Base-by-base conservation (phyloP, 1,284 basidiomycete species). In the Somion occarium region DNA sequence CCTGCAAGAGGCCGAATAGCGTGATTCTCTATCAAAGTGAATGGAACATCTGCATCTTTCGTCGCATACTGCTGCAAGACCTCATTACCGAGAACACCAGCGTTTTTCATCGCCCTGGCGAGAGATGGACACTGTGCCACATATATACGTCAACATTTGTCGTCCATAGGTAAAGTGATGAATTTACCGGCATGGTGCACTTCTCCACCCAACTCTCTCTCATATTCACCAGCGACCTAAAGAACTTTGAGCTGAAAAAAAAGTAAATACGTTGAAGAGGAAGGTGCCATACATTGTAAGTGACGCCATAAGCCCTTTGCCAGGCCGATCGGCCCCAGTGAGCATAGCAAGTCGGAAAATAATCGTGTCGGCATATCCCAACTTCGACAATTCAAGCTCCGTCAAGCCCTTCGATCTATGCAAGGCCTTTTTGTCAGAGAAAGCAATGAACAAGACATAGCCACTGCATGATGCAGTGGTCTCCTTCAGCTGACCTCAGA, bases 391-490 rank as follows among this genome's bases (percentile, higher is more conserved):
- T 0, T 69, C 83, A 47, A 79, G 70, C 63, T 92, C 90, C 0
- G 90, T 91, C 34, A 83, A 65, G 11, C 86, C 89, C 66, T 91
- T 91, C 61, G 78, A 82, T 69, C 82, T 84, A 58, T n/a, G n/a
- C n/a, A n/a, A n/a, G n/a, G n/a, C n/a, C n/a, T n/a, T 39, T 38
- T 44, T 34, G 44, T n/a, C 38, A 18, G 26, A 15, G 43, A 45
- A 30, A 34, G 47, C 27, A 38, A 18, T 42, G 23, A 47, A 46
- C n/a, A n/a, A n/a, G n/a, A n/a, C n/a, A n/a, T n/a, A n/a, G n/a
- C n/a, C n/a, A n/a, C n/a, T 42, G 15, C 22, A 43, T 27, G 44
- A 27, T 18, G 30, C 34, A 25, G 44, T 18, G 50, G n/a, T 46
- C 23, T 27, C 22, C 26, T 25, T 20, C 4, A 4, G 51, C 66